Conservation (phyloP, 768 basidiomycete species). For the Psilocybe azurescens region DNA sequence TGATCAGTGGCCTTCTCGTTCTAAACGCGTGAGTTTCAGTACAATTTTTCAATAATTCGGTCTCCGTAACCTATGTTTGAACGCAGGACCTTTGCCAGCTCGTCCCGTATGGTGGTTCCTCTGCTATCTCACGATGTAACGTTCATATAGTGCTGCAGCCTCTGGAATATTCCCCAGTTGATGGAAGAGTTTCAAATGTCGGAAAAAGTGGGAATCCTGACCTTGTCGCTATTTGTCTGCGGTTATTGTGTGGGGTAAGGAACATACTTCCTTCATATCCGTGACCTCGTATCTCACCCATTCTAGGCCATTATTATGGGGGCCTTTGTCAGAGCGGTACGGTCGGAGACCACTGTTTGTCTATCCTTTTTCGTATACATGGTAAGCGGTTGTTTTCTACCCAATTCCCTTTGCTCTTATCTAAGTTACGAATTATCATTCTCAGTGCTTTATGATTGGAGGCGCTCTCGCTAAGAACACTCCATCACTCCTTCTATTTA, state of each 20-base stretch:
- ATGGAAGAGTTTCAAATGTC: constrained; percentile 54
- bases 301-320: constrained; percentile 58
- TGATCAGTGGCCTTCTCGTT: constrained; percentile 52
- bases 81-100: constrained; percentile 64
- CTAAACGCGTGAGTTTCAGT: constrained; percentile 52
- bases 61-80: not conserved
- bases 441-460: constrained; percentile 64
- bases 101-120: constrained; percentile 45
- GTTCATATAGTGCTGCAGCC: constrained; percentile 31
- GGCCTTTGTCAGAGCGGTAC: constrained; percentile 56
- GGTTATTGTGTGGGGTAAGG: constrained; percentile 66
- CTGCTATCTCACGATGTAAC: not conserved
- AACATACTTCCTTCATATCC: too few relatives aligned
- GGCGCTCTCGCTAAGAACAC: constrained; percentile 67
- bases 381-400: constrained; percentile 33
- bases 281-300: too few relatives aligned
- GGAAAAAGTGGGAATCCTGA: constrained; percentile 55
- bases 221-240: constrained; percentile 67
- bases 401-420: not conserved
- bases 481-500: constrained; percentile 65
- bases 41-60: not conserved
- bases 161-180: constrained; percentile 51
- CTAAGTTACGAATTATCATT: constrained; percentile 20
- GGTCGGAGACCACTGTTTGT: constrained; percentile 68
- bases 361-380: constrained; percentile 57